Conservation (phyloP, 805 yeast genomes). For the Ogataea methanolica region DNA sequence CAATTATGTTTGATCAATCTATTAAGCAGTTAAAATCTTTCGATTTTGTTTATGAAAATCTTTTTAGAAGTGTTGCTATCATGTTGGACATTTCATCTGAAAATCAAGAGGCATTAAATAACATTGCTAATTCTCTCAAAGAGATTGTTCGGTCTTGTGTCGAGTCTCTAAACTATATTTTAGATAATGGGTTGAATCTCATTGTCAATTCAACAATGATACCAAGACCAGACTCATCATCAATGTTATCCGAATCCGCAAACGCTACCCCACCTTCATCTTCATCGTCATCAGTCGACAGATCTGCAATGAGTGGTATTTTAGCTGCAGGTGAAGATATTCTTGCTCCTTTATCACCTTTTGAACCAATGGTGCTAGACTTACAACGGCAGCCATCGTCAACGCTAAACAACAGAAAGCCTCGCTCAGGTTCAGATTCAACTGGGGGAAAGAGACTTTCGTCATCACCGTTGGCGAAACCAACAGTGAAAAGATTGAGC, state of each 20-base stretch:
- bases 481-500: slow-evolving; percentile 11
- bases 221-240: neutral
- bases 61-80: slow-evolving; percentile 10
- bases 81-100: slow-evolving; percentile 14
- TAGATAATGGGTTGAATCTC: slow-evolving; percentile 11
- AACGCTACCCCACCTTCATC: slow-evolving; percentile 1
- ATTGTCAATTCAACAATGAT: slow-evolving; percentile 3
- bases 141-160: slow-evolving; percentile 10
- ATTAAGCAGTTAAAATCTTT: slow-evolving; percentile 20
- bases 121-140: slow-evolving; percentile 6
- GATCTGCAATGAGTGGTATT: neutral
- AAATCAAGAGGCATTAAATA: slow-evolving; percentile 11
- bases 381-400: neutral
- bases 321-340: neutral
- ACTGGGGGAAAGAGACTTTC: slow-evolving; percentile 17
- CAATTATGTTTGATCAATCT: slow-evolving; percentile 50
- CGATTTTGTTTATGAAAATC: slow-evolving; percentile 10
- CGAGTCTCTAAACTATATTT: slow-evolving; percentile 12
- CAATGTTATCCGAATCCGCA: neutral
- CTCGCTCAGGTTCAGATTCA: neutral
- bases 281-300: neutral
- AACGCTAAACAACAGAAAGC: neutral
- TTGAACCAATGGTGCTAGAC: slow-evolving; percentile 1
- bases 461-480: slow-evolving; percentile 21
- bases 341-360: slow-evolving; percentile 1